These are phyloP conservation scores for Nemania sp. DNA, from an alignment of 2,329 filamentous ascomycete genomes.

Conservation along the genomic window DNA sequence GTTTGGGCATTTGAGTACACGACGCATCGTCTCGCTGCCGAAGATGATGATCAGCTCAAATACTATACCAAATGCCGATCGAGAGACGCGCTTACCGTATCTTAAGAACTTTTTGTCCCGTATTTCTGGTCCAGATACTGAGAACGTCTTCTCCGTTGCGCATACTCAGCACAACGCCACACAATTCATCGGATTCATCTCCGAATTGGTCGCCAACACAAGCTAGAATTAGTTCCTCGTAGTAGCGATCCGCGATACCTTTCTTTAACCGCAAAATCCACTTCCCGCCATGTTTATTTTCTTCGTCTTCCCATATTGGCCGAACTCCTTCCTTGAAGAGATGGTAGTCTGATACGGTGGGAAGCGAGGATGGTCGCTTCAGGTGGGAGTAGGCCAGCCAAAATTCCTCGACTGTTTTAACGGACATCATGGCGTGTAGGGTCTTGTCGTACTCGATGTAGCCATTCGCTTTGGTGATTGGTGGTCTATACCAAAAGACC, in stretches of 20 bases:
- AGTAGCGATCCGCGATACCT: conserved; percentile 93
- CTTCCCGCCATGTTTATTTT: conserved; percentile 94
- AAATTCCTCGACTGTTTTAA: conserved; percentile 86
- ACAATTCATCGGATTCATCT: conserved; percentile 92
- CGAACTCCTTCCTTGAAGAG: conserved; percentile 96
- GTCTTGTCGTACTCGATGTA: conserved; percentile 95
- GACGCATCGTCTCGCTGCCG: conserved; percentile 89
- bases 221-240: conserved; percentile 90
- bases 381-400: conserved; percentile 88
- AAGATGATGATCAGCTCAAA: conserved; percentile 26
- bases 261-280: conserved; percentile 98
- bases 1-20: conserved; percentile 79
- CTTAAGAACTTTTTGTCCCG: conserved; percentile 91
- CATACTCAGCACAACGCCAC: conserved; percentile 91
- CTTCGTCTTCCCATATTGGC: conserved; percentile 97
- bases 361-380: conserved; percentile 84
- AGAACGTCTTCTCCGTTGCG: conserved; percentile 95
- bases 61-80: not conserved
- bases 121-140: conserved; percentile 95
- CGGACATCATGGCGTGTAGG: conserved; percentile 80
- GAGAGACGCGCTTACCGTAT: conserved; percentile 71
- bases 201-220: conserved; percentile 93
- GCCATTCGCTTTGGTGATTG: conserved; percentile 90
- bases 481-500: conserved; percentile 97
- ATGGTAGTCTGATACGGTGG: conserved; percentile 95